phyloP scores from a whole-genome alignment of 768 basidiomycete species.

The Lentinula sp. region DNA sequence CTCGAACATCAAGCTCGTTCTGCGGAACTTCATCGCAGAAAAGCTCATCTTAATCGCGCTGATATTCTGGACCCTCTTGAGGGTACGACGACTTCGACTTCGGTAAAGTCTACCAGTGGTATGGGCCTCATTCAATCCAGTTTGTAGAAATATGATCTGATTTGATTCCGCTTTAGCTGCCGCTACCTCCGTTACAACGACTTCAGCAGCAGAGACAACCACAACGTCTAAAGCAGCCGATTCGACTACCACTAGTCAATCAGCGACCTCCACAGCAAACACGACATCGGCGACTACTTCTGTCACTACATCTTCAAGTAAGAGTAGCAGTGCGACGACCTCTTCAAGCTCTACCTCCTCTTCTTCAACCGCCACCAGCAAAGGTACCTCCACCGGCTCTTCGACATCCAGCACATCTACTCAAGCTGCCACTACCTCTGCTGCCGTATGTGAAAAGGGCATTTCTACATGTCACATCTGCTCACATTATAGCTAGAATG shows the following conservation, averaged over 20 bases:
- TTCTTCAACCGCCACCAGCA: not conserved
- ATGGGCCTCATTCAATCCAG: not conserved
- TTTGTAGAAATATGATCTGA: not conserved
- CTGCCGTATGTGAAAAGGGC: not conserved
- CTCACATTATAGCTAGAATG: not conserved
- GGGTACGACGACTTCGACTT: not conserved
- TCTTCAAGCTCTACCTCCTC: not conserved
- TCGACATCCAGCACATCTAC: not conserved
- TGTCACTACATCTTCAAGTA: not conserved
- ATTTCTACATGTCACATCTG: not conserved
- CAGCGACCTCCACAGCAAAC: not conserved
- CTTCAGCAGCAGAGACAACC: not conserved
- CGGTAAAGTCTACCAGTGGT: not conserved
- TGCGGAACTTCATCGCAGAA: not conserved
- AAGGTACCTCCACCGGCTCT: not conserved
- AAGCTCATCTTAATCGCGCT: constrained; percentile 3
- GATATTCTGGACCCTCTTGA: not conserved
- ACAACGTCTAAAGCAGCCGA: not conserved
- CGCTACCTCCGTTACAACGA: not conserved
- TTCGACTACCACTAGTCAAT: not conserved
- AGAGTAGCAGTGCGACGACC: not conserved
- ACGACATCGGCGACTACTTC: not conserved
- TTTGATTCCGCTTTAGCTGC: not conserved
- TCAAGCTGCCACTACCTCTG: not conserved
- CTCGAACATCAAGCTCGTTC: not conserved